Evolutionary conservation across 106 monocot genomes (phyloP).

Genomic region (Alisma plantagoaquatica): DNA sequence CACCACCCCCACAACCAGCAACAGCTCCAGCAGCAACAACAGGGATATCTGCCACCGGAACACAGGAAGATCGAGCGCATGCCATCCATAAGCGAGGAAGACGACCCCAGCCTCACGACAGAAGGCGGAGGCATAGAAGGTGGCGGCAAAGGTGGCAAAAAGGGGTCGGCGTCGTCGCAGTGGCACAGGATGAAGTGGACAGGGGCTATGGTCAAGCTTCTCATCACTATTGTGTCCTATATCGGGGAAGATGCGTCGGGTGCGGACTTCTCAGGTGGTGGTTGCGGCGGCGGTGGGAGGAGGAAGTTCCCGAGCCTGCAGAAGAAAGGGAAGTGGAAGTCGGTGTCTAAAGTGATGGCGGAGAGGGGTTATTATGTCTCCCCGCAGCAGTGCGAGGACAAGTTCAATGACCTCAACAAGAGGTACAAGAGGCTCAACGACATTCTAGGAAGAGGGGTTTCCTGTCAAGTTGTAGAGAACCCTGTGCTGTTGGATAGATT

Average conservation of each 20-base stretch:
- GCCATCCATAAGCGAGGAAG: conserved; percentile 24
- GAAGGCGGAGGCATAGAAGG: conserved; percentile 24
- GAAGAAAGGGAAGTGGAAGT: too few relatives aligned
- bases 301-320: conserved; percentile 38
- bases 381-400: too few relatives aligned
- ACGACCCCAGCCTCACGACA: conserved; percentile 33
- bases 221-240: conserved; percentile 69
- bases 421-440: too few relatives aligned
- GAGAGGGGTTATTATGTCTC: conserved; percentile 62
- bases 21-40: not conserved
- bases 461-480: conserved; percentile 76
- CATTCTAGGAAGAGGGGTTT: conserved; percentile 68
- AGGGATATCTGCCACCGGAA: not conserved
- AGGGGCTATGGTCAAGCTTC: conserved; percentile 57
- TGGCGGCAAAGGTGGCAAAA: conserved; percentile 13
- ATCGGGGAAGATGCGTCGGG: conserved; percentile 44
- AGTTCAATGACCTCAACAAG: too few relatives aligned
- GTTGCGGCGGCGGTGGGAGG: conserved; percentile 9
- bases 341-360: conserved; percentile 62
- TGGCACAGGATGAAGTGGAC: conserved; percentile 88
- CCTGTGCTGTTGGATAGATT: conserved; percentile 47
- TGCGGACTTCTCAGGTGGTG: too few relatives aligned
- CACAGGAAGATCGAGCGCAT: conserved; percentile 5
- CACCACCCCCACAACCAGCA: not conserved
- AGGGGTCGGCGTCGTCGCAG: conserved; percentile 28